Evolutionary conservation across 2,329 filamentous ascomycete genomes (phyloP).

Genomic region (Colletotrichum navitas): DNA sequence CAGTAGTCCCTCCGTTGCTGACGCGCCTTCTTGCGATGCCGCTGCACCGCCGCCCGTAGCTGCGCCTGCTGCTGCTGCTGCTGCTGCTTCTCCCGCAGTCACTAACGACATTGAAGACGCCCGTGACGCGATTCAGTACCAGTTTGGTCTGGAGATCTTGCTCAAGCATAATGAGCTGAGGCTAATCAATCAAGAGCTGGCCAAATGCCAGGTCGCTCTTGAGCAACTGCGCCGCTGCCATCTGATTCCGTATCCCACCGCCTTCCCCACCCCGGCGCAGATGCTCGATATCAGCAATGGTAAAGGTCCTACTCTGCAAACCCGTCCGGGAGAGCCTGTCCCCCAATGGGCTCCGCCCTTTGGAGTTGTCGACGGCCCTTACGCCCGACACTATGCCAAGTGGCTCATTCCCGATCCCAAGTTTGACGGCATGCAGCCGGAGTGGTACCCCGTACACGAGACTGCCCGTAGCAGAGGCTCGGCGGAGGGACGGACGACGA

Average conservation of each 20-base stretch:
- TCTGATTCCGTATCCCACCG: conserved; percentile 88
- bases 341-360: conserved; percentile 88
- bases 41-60: conserved; percentile 38
- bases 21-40: conserved; percentile 28
- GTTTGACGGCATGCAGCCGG: conserved; percentile 78
- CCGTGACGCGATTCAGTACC: conserved; percentile 82
- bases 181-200: conserved; percentile 94
- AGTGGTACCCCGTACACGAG: conserved; percentile 59
- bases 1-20: conserved; percentile 26
- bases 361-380: conserved; percentile 91
- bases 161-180: conserved; percentile 95
- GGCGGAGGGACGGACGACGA: conserved; percentile 81
- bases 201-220: conserved; percentile 92
- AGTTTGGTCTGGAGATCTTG: conserved; percentile 91
- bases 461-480: conserved; percentile 59
- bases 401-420: conserved; percentile 92
- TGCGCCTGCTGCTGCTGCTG: conserved; percentile 33
- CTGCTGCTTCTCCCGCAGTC: conserved; percentile 34
- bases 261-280: conserved; percentile 73
- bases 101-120: conserved; percentile 63
- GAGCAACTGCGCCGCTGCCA: conserved; percentile 95
- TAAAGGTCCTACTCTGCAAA: conserved; percentile 76
- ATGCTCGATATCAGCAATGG: conserved; percentile 81
- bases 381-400: conserved; percentile 92
- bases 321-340: conserved; percentile 71